A percentile compares a stretch with the other conserved stretches of the same genome.
These are phyloP conservation scores for Crassisporium funariophilum DNA, from an alignment of 768 basidiomycete genomes.

Conservation along the genomic window DNA sequence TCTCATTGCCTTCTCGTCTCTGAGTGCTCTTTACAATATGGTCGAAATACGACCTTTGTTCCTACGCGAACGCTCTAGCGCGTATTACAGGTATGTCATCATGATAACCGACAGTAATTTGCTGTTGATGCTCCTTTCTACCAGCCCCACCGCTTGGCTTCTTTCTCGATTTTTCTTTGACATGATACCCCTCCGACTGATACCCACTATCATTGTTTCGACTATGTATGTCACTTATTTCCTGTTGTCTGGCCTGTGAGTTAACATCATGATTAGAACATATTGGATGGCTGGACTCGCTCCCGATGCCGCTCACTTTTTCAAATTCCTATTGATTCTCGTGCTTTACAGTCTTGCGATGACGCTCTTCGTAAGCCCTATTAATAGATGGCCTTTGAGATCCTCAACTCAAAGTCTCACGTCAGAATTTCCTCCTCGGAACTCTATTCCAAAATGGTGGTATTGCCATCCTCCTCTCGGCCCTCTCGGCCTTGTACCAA, in stretches of 20 bases:
- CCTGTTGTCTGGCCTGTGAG: neutral
- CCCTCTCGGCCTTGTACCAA: constrained; percentile 72
- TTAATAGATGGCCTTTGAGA: constrained; percentile 1
- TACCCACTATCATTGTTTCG: constrained; percentile 86
- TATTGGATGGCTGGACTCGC: constrained; percentile 96
- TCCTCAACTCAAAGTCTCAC: neutral
- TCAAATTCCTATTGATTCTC: constrained; percentile 93
- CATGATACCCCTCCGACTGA: constrained; percentile 82
- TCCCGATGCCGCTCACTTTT: constrained; percentile 77
- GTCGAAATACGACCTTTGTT: constrained; percentile 85
- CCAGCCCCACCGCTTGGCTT: constrained; percentile 87
- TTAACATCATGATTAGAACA: constrained; percentile 45
- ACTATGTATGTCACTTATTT: constrained; percentile 61
- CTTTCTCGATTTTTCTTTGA: constrained; percentile 89
- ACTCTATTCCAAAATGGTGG: constrained; percentile 84
- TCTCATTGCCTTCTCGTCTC: constrained; percentile 85
- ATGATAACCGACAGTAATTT: neutral
- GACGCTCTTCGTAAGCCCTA: constrained; percentile 74
- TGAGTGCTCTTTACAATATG: constrained; percentile 89
- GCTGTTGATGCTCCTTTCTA: constrained; percentile 1
- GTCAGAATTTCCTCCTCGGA: constrained; percentile 88
- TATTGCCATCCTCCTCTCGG: constrained; percentile 86
- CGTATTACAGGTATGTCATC: constrained; percentile 90
- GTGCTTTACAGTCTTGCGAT: constrained; percentile 83
- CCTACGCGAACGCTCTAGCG: constrained; percentile 82